Conservation (phyloP, 768 basidiomycete species). For the Termitomyces sp. region DNA sequence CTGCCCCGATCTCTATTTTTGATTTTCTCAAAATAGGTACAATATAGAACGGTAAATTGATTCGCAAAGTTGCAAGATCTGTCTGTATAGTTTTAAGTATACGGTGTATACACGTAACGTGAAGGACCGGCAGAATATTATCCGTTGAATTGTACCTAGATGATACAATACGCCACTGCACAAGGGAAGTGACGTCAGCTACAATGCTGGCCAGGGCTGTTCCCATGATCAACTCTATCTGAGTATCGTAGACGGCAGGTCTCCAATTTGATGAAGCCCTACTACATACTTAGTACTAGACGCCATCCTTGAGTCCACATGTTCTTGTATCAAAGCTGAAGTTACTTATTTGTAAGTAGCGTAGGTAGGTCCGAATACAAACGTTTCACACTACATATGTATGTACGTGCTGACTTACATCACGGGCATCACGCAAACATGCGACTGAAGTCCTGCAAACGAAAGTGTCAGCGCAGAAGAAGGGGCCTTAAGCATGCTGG, state of each 20-base stretch:
- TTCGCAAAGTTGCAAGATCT: too few relatives aligned
- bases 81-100: too few relatives aligned
- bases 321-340: too few relatives aligned
- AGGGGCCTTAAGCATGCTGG: neutral
- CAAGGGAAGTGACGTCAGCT: neutral
- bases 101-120: neutral
- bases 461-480: slow-evolving; percentile 1
- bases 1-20: neutral
- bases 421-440: slow-evolving; percentile 23
- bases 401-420: slow-evolving; percentile 9
- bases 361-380: neutral
- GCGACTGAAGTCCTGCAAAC: slow-evolving; percentile 8
- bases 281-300: too few relatives aligned
- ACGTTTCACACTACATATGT: neutral
- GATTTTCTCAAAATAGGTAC: neutral
- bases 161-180: too few relatives aligned
- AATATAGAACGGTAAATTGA: neutral
- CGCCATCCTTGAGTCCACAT: too few relatives aligned
- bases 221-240: neutral
- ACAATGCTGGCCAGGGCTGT: neutral
- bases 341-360: too few relatives aligned
- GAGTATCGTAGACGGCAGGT: neutral
- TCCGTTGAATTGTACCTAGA: neutral
- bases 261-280: too few relatives aligned
- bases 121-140: neutral